phyloP scores from a whole-genome alignment of 805 yeast genomes.

The Pichia manshurica region DNA sequence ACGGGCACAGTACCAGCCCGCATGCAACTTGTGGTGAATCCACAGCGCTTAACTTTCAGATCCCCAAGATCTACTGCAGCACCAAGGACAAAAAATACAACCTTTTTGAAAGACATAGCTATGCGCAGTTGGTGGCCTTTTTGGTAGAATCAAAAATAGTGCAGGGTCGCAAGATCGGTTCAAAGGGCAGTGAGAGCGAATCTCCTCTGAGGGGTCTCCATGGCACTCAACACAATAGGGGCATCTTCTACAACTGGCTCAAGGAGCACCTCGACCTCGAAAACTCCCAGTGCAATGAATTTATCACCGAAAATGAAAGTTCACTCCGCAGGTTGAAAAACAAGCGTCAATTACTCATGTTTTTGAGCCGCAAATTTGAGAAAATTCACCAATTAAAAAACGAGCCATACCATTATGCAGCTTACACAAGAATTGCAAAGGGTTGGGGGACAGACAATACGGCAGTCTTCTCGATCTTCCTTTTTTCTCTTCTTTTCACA shows the following conservation, averaged over 20 bases:
- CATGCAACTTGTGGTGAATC: neutral
- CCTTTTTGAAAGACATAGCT: constrained; percentile 4
- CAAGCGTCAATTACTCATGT: constrained; percentile 12
- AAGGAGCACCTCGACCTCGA: neutral
- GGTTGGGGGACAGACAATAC: too few species aligned
- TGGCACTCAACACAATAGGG: too few species aligned
- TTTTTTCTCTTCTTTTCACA: neutral
- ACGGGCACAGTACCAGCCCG: too few species aligned
- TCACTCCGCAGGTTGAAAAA: constrained; percentile 7
- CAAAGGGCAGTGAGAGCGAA: too few species aligned
- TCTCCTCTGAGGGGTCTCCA: too few species aligned
- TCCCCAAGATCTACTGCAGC: constrained; percentile 3
- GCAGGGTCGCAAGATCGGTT: too few species aligned
- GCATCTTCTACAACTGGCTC: constrained; percentile 2
- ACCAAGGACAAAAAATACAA: neutral
- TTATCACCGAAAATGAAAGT: constrained; percentile 1
- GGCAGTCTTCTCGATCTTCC: neutral
- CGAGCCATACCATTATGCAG: neutral
- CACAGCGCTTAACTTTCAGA: neutral
- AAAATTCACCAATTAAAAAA: constrained; percentile 1
- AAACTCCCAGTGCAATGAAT: neutral
- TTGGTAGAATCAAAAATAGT: neutral
- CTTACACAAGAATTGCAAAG: too few species aligned
- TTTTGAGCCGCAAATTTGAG: constrained; percentile 1
- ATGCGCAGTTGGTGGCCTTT: constrained; percentile 2